Conservation (phyloP, 2,329 filamentous ascomycete species). For the Ophiostoma piceae region DNA sequence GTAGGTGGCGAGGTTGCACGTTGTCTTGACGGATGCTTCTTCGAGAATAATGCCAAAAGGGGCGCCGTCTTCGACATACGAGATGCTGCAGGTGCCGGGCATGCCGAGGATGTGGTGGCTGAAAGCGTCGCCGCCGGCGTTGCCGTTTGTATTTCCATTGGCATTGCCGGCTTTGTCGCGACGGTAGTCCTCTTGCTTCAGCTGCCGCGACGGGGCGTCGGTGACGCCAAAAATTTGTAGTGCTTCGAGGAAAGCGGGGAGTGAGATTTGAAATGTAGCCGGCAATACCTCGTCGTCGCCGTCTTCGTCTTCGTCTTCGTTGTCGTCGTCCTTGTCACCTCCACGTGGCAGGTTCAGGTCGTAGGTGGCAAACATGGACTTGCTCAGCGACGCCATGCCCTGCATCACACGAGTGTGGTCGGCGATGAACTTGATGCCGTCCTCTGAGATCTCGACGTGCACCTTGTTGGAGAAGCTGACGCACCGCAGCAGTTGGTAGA, state of each 20-base stretch:
- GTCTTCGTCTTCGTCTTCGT: conserved; percentile 36
- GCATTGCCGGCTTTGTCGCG: conserved; percentile 43
- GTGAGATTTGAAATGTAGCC: conserved; percentile 72
- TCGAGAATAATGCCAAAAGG: conserved; percentile 81
- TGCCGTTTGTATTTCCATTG: background rate
- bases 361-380: conserved; percentile 82
- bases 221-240: conserved; percentile 93
- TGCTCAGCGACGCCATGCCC: conserved; percentile 82
- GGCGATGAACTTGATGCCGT: conserved; percentile 80
- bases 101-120: conserved; percentile 77
- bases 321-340: conserved; percentile 29
- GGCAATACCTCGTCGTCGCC: conserved; percentile 44
- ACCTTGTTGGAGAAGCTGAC: conserved; percentile 57
- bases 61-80: conserved; percentile 68
- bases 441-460: conserved; percentile 68
- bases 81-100: conserved; percentile 76
- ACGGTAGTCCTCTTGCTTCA: conserved; percentile 57
- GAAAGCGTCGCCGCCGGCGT: conserved; percentile 52
- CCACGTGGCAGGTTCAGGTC: conserved; percentile 52
- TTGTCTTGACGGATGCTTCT: conserved; percentile 81
- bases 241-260: conserved; percentile 83
- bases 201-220: conserved; percentile 55
- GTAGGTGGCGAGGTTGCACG: conserved; percentile 86
- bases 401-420: conserved; percentile 90
- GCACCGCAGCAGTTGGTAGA: conserved; percentile 58